Percentiles rank a stretch among this genome's conserved stretches.
phyloP scores from a whole-genome alignment of 2,329 filamentous ascomycete genomes.

The Peltaster fructicola region DNA sequence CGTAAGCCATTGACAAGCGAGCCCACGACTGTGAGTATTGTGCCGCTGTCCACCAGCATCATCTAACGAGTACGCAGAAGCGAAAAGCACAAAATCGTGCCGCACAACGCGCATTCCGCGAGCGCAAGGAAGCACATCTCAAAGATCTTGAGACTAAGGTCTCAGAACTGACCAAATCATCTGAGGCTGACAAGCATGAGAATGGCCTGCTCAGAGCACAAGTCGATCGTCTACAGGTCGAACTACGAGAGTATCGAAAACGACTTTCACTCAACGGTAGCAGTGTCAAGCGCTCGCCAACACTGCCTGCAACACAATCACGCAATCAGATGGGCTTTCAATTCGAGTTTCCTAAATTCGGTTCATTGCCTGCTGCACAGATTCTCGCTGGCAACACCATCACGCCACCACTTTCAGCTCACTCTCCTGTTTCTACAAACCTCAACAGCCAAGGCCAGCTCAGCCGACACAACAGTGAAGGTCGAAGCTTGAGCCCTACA shows the following conservation, averaged over 20 bases:
- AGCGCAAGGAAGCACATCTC: constrained; percentile 83
- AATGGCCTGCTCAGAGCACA: constrained; percentile 72
- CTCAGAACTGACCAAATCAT: constrained; percentile 55
- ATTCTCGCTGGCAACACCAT: constrained; percentile 25
- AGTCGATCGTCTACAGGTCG: constrained; percentile 68
- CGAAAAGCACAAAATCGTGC: constrained; percentile 91
- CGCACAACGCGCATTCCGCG: constrained; percentile 80
- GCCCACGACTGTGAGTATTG: constrained; percentile 68
- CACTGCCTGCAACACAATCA: constrained; percentile 33
- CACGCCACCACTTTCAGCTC: constrained; percentile 10
- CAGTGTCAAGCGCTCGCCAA: constrained; percentile 30
- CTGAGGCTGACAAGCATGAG: constrained; percentile 66
- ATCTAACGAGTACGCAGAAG: constrained; percentile 40
- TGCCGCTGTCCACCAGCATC: neutral
- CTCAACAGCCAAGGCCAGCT: constrained; percentile 3
- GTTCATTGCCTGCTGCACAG: constrained; percentile 44
- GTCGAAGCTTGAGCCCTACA: constrained; percentile 21
- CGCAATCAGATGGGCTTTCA: constrained; percentile 49
- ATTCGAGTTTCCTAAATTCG: constrained; percentile 93
- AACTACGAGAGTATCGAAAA: constrained; percentile 83
- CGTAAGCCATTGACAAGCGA: constrained; percentile 91
- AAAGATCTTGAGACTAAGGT: constrained; percentile 65
- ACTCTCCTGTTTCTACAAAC: constrained; percentile 9
- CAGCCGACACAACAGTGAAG: constrained; percentile 12
- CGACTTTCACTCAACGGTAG: constrained; percentile 46